These are phyloP conservation scores for Pythium scleroteichum DNA, from an alignment of 352 stramenopile genomes.

Conservation along the genomic window DNA sequence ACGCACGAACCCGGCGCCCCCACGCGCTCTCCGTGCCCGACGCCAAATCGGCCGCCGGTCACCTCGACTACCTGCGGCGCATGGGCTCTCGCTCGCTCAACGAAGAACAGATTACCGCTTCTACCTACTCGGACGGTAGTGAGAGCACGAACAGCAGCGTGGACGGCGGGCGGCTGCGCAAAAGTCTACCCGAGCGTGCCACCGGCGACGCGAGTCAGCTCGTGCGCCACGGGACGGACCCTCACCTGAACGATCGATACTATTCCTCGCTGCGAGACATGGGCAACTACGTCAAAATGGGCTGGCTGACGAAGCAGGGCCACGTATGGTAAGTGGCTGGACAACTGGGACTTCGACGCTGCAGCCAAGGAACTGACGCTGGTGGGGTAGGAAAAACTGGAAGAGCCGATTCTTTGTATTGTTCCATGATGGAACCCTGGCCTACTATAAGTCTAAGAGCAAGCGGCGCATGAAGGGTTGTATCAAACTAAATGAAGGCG, in stretches of 20 bases:
- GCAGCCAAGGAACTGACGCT: no score
- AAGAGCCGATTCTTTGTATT: conserved; percentile 87
- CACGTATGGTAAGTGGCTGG: conserved; percentile 61
- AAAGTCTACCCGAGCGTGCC: conserved; percentile 23
- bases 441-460: conserved; percentile 80
- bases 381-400: conserved; percentile 72
- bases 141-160: conserved; percentile 12
- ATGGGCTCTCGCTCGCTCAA: conserved; percentile 27
- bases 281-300: conserved; percentile 81
- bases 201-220: not conserved
- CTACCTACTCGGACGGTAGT: conserved; percentile 26
- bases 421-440: conserved; percentile 78
- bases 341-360: not conserved
- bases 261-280: conserved; percentile 64
- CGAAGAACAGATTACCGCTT: conserved; percentile 26
- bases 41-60: not conserved
- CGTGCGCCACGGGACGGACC: conserved; percentile 52
- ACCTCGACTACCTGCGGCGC: conserved; percentile 14
- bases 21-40: conserved; percentile 17
- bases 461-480: conserved; percentile 82
- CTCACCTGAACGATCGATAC: conserved; percentile 65
- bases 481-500: conserved; percentile 81
- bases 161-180: conserved; percentile 22
- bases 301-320: conserved; percentile 83
- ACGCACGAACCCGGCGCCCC: conserved; percentile 2